Evolutionary conservation across 202 grass and related monocot genomes (phyloP).

Genomic region (Bolboschoenoplectus hybrid): DNA sequence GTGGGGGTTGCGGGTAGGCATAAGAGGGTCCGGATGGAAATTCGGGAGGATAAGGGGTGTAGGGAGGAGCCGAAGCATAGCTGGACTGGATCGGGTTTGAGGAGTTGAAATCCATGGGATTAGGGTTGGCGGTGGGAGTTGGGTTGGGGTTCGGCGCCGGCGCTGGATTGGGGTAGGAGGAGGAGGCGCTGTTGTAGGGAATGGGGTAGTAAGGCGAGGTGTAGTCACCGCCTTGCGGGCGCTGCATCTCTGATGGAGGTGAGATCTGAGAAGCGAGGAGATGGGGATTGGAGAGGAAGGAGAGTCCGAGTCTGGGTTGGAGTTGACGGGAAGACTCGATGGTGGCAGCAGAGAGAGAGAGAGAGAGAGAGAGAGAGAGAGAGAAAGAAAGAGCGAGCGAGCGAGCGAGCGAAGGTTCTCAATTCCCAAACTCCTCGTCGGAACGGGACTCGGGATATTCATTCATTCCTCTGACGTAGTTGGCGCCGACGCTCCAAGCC

Average conservation of each 20-base stretch:
- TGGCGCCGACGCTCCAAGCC: too few species aligned
- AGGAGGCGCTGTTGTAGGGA: slow-evolving; percentile 46
- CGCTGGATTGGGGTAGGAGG: slow-evolving; percentile 36
- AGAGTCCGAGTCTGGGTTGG: background rate
- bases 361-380: background rate
- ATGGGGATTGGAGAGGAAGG: slow-evolving; percentile 1
- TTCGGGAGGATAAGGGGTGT: slow-evolving; percentile 39
- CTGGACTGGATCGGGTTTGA: slow-evolving; percentile 43
- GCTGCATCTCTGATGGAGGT: slow-evolving; percentile 56
- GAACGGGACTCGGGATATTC: too few species aligned
- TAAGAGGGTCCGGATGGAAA: slow-evolving; percentile 46
- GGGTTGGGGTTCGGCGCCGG: slow-evolving; percentile 32
- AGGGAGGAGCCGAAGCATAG: slow-evolving; percentile 54
- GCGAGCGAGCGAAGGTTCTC: too few species aligned
- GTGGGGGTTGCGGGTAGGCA: slow-evolving; percentile 42
- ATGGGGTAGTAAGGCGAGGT: slow-evolving; percentile 59
- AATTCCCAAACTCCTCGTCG: too few species aligned
- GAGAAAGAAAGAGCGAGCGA: background rate
- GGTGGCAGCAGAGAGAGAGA: too few species aligned
- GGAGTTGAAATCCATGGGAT: slow-evolving; percentile 29
- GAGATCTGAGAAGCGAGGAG: slow-evolving; percentile 42
- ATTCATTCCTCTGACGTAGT: too few species aligned
- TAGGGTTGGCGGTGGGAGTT: slow-evolving; percentile 35
- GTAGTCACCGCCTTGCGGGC: slow-evolving; percentile 59
- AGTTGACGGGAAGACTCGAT: slow-evolving; percentile 23